Conservation (phyloP, 768 basidiomycete species). For the Russula emetica region DNA sequence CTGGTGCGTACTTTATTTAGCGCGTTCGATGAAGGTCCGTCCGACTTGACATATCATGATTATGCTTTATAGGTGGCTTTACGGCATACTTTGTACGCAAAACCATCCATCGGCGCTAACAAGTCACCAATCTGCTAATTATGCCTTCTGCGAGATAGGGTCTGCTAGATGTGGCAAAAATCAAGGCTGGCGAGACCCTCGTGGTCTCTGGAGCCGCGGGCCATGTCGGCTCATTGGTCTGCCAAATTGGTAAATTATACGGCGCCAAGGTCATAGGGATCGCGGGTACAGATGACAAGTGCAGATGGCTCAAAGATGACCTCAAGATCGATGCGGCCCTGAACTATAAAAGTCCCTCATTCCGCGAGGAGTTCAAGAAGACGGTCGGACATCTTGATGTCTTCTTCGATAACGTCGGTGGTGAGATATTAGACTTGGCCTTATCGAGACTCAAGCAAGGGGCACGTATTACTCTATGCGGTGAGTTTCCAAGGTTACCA, state of each 20-base stretch:
- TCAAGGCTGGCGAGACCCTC: conserved; percentile 81
- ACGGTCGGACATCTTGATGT: conserved; percentile 73
- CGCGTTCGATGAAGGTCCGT: neutral
- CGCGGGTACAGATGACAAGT: conserved; percentile 84
- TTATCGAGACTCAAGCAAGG: conserved; percentile 67
- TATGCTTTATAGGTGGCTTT: conserved; percentile 46
- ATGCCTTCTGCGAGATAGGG: conserved; percentile 47
- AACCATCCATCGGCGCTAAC: neutral
- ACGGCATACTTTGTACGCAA: conserved; percentile 83
- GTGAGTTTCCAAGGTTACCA: conserved; percentile 40
- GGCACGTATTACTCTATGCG: conserved; percentile 79
- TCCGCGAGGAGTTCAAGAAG: conserved; percentile 66
- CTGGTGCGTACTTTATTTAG: conserved; percentile 46
- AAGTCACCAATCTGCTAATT: neutral
- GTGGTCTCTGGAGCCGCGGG: conserved; percentile 95
- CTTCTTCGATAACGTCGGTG: conserved; percentile 80
- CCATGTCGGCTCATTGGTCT: conserved; percentile 74
- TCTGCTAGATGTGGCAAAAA: conserved; percentile 69
- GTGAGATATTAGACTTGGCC: conserved; percentile 76
- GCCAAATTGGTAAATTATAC: conserved; percentile 77
- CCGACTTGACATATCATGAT: neutral
- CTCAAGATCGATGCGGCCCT: conserved; percentile 78
- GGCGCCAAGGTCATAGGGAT: conserved; percentile 86
- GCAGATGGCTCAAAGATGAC: conserved; percentile 75
- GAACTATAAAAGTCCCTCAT: conserved; percentile 81